Conservation (phyloP, 352 stramenopile species). For the Phytophthora parvispora region DNA sequence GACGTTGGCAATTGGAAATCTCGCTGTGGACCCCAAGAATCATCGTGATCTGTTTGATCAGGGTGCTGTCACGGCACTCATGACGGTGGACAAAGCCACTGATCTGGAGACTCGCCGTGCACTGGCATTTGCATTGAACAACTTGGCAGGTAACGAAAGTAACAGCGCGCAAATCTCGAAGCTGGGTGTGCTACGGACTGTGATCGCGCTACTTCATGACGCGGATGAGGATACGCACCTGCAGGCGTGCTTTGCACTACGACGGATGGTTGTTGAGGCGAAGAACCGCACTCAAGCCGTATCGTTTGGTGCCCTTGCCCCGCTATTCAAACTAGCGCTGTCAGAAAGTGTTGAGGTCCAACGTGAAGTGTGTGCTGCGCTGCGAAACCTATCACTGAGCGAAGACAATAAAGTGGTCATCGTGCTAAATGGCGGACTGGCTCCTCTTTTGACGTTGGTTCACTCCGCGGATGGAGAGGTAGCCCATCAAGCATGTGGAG, state of each 20-base stretch:
- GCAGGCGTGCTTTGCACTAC: conserved; percentile 93
- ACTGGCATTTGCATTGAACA: conserved; percentile 96
- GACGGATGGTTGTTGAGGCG: conserved; percentile 92
- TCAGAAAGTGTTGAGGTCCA: conserved; percentile 93
- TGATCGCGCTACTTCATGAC: conserved; percentile 91
- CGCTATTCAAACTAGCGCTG: conserved; percentile 88
- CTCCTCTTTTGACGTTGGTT: conserved; percentile 89
- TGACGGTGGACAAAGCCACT: conserved; percentile 85
- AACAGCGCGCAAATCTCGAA: conserved; percentile 92
- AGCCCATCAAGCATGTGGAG: conserved; percentile 90
- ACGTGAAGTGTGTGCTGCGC: conserved; percentile 92
- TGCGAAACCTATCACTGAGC: conserved; percentile 94
- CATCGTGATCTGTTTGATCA: conserved; percentile 96
- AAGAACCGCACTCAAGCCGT: conserved; percentile 95
- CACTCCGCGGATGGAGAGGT: conserved; percentile 94
- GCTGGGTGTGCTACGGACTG: conserved; percentile 85
- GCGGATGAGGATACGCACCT: conserved; percentile 95
- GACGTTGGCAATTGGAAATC: conserved; percentile 93
- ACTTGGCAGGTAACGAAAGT: conserved; percentile 92
- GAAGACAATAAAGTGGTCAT: conserved; percentile 96
- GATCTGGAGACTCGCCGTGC: conserved; percentile 94
- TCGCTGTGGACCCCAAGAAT: conserved; percentile 90
- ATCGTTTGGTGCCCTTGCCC: conserved; percentile 91
- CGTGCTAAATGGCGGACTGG: conserved; percentile 84
- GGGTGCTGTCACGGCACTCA: conserved; percentile 89